These are phyloP conservation scores for Pulicaria dysenterica DNA, from an alignment of 129 eudicot species.

Conservation along the genomic window DNA sequence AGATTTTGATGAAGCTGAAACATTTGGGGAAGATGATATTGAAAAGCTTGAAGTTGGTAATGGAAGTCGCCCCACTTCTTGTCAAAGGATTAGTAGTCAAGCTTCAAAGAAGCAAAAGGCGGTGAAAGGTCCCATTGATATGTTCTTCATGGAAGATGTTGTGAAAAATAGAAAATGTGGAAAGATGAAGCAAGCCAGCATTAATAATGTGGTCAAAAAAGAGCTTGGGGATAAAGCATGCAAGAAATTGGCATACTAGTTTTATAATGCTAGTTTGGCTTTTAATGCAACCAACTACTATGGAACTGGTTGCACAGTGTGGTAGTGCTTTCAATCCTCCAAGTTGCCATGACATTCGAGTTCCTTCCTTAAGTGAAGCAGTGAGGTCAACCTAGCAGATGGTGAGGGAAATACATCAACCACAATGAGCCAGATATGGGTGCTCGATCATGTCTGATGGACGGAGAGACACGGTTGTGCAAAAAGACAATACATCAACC, in stretches of 20 bases:
- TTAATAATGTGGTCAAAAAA: conserved; percentile 19
- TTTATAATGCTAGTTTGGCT: not conserved
- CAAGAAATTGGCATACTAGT: not conserved
- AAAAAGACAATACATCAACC: too few species aligned
- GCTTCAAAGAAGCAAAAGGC: too few species aligned
- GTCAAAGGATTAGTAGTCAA: too few species aligned
- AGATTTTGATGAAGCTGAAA: too few species aligned
- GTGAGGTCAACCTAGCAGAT: too few species aligned
- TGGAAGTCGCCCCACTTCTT: too few species aligned
- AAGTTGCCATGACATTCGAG: not conserved
- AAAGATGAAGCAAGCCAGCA: too few species aligned
- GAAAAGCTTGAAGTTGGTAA: too few species aligned
- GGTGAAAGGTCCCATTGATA: too few species aligned
- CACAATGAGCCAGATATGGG: not conserved
- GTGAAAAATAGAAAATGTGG: too few species aligned
- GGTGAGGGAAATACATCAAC: not conserved
- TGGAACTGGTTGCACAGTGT: not conserved
- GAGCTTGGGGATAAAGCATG: conserved; percentile 27
- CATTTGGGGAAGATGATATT: too few species aligned
- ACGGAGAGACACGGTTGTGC: not conserved
- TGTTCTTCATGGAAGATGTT: too few species aligned
- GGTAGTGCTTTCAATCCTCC: not conserved
- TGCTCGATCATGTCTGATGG: not conserved
- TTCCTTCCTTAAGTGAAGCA: not conserved
- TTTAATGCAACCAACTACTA: not conserved